Base-by-base conservation (phyloP, 768 basidiomycete genomes). In the Pleurotus eryngii region DNA sequence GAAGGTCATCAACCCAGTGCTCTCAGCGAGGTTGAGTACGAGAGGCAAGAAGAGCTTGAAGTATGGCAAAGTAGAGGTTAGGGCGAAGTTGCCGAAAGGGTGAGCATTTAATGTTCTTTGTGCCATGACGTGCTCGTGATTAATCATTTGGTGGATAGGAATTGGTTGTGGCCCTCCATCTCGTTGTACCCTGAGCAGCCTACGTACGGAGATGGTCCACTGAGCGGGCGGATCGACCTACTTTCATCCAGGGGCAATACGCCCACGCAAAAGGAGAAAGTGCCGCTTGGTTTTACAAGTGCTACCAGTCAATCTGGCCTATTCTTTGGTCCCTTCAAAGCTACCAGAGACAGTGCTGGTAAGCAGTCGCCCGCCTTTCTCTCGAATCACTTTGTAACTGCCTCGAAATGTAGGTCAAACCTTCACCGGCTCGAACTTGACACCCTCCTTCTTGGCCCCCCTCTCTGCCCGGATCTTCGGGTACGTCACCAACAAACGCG, bases 81-180 rank as follows among this genome's bases (percentile, higher is more conserved):
- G 75, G 0, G 89, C 89, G 0, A 84, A 83, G 65, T 63, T 89
- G 40, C 86, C 87, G 0, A 69, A 71, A 18, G 84, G 85, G 59
- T 74, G 55, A 48, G 74, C 69, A 3, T 72, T 73, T n/a, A 67
- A 70, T 11, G 76, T 81, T 64, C 58, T 69, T 8, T 72, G 65
- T 0, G 73, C 78, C 61, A 67, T 73, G 20, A 70, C 20, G 14
- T 11, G 2, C 38, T 37, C 17, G 17, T 12, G 55, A 42, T 39
- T 51, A 20, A 18, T 70, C 65, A 67, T 20, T 54, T 69, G 4
- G 4, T 22, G 4, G 15, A 24, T 57, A 76, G 76, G 0, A 78
- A 81, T 63, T 90, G 88, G 87, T 81, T 90, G 69, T 89, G 86
- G 85, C 89, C 89, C 4, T 82, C 84, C 0, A 74, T 90, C 20